Conservation (phyloP, 202 grass and related monocot species). For the Cymbopogon flexuosus region DNA sequence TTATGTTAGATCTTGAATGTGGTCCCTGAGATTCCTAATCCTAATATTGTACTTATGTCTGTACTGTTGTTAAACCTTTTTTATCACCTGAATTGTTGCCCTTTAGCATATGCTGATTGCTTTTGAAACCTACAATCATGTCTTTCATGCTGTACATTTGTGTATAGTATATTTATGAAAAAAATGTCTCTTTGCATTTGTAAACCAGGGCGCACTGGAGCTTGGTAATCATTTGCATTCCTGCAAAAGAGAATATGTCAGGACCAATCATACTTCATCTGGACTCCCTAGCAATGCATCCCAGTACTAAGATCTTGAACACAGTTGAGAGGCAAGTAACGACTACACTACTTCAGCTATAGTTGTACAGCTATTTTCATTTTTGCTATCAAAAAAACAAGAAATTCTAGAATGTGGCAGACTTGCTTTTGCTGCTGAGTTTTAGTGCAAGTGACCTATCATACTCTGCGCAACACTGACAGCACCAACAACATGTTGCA, state of each 20-base stretch:
- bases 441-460: background rate
- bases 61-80: background rate
- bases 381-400: constrained; percentile 10
- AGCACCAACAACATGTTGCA: constrained; percentile 34
- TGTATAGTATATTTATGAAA: background rate
- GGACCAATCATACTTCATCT: constrained; percentile 86
- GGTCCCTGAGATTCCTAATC: background rate
- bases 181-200: constrained; percentile 10
- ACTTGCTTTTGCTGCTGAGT: constrained; percentile 8
- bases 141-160: background rate
- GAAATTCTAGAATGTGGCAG: background rate
- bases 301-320: constrained; percentile 48
- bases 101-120: constrained; percentile 17
- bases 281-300: constrained; percentile 74
- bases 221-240: constrained; percentile 85
- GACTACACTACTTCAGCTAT: constrained; percentile 6
- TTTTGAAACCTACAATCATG: background rate
- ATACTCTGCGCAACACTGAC: constrained; percentile 22
- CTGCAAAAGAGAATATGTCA: constrained; percentile 61
- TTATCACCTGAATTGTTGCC: background rate
- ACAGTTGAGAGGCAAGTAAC: constrained; percentile 44
- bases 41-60: constrained; percentile 4
- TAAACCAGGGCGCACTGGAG: constrained; percentile 81
- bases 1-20: constrained; percentile 9
- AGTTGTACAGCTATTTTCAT: background rate